Evolutionary conservation across 805 yeast genomes (phyloP), one percentile per base, ranked within the genome.

Genomic region (Teunomyces gatunensis): DNA sequence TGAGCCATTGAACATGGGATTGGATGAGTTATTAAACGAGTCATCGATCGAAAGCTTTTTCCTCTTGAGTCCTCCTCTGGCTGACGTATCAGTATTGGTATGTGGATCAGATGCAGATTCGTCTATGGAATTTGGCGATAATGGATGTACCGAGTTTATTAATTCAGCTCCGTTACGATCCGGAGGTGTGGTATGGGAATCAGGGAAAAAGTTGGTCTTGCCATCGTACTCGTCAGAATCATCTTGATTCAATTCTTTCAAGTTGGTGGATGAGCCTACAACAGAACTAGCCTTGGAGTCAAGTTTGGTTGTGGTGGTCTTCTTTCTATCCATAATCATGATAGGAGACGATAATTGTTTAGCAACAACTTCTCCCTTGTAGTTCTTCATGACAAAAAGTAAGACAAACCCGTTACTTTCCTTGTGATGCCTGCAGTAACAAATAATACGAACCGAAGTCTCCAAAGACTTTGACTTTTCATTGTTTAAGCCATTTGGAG

Each of bases 361-460:
- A 5, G 91, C 97, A 13, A 92, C 75, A 4, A 89, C 75, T 20
- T 75, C 72, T 18, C 84, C 86, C 6, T 72, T 60, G 47, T 72
- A 61, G 63, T 91, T 83, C 51, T 81, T 84, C 43, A 92, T 60
- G 3, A 86, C 80, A 52, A 88, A 81, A 40, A 88, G 67, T 34
- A 87, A 70, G 59, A 81, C 82, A 71, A 91, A 92, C 1, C 99
- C 99, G 35, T 78, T 78, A n/a, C 84, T 73, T 52, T 91, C 96
- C 54, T 83, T 82, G 67, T 94, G 99, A 67, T 94, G 99, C 54
- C 98, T 81, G 69, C 98, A 94, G 64, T 94, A 92, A 67, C 99
- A 92, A 7, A 92, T 92, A 36, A 94, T 81, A 66, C 99, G 80
- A 20, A 96, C 80, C 32, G 78, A 67, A 29, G 80, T 59, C 37